Evolutionary conservation across 345 rosid species (phyloP).

Genomic region (Syzygium jambos): DNA sequence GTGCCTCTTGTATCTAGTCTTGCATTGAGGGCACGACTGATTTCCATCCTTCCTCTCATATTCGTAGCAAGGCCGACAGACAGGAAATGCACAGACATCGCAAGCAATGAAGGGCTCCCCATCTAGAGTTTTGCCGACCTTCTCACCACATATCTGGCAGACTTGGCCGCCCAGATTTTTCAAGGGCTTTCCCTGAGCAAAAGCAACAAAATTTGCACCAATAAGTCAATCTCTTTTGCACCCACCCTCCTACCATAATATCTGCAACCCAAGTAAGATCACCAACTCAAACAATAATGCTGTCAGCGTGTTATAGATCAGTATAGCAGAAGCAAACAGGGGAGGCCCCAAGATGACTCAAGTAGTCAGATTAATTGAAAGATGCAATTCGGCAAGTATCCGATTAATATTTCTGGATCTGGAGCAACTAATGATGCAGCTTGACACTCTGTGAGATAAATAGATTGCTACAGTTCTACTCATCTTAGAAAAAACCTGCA

Average conservation of each 20-base stretch:
- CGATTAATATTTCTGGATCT: neutral
- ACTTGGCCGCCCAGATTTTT: constrained; percentile 50
- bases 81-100: constrained; percentile 75
- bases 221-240: neutral
- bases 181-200: constrained; percentile 50
- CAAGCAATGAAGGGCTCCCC: constrained; percentile 81
- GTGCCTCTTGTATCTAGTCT: constrained; percentile 77
- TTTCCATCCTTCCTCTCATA: constrained; percentile 91
- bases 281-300: neutral
- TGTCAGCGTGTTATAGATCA: neutral
- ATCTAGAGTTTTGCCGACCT: constrained; percentile 47
- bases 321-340: neutral
- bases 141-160: constrained; percentile 84
- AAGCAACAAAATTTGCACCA: constrained; percentile 1
- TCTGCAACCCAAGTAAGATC: neutral
- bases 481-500: neutral
- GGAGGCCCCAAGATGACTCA: neutral
- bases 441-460: neutral
- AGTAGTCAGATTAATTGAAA: neutral
- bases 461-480: neutral
- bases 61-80: constrained; percentile 91
- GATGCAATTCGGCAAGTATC: neutral
- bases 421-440: neutral
- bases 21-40: constrained; percentile 95
- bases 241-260: neutral